Percentiles rank a stretch among this genome's conserved stretches.
Conservation (phyloP, 164 flowering plant genomes). For the Magnolia sinica region DNA sequence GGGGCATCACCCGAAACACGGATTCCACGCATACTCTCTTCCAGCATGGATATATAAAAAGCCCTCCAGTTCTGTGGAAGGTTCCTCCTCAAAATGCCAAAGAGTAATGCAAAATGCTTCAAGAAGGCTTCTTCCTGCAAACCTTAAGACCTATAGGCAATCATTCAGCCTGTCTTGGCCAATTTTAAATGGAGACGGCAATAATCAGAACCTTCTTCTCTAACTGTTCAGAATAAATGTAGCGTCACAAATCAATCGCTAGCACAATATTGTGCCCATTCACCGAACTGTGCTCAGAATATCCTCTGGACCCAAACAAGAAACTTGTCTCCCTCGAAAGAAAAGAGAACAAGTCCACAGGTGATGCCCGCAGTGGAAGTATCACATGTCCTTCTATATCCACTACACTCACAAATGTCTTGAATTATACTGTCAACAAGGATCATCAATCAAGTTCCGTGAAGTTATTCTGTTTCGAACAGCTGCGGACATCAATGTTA, state of each 20-base stretch:
- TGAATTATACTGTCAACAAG: background rate
- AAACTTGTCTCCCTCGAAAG: background rate
- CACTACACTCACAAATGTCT: background rate
- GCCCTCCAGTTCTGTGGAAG: conserved; percentile 22
- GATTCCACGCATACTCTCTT: conserved; percentile 98
- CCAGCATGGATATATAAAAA: conserved; percentile 77
- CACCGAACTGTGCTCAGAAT: background rate
- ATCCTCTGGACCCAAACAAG: background rate
- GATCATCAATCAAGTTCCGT: background rate
- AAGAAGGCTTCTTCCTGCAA: conserved; percentile 6
- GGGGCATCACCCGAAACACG: conserved; percentile 96
- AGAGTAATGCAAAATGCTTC: conserved; percentile 18
- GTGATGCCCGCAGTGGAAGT: background rate
- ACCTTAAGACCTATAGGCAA: conserved; percentile 5
- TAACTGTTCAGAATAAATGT: background rate
- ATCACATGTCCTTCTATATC: background rate
- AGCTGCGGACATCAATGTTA: background rate
- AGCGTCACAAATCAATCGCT: background rate
- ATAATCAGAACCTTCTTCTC: background rate
- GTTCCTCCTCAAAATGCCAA: conserved; percentile 25
- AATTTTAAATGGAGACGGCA: background rate
- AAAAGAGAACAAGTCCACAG: background rate
- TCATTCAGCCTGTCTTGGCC: background rate
- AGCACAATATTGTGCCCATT: background rate
- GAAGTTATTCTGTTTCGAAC: background rate